Evolutionary conservation across 2,329 filamentous ascomycete species (phyloP).

Genomic region (Diaporthe vaccinii): DNA sequence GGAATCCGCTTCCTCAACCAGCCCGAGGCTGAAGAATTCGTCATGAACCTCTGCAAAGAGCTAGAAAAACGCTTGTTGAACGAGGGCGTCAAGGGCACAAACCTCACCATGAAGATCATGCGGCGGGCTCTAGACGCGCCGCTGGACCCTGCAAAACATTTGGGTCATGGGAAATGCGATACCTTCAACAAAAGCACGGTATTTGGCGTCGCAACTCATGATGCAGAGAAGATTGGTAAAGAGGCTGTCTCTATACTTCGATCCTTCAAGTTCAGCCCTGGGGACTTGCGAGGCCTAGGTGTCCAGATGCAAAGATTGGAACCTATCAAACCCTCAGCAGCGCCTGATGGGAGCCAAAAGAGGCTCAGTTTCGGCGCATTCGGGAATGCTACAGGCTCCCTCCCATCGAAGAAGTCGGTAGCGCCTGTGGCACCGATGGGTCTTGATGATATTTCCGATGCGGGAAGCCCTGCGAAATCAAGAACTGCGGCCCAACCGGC

Average conservation of each 20-base stretch:
- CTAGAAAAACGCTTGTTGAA: constrained; percentile 84
- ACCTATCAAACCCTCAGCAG: constrained; percentile 72
- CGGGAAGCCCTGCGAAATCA: constrained; percentile 52
- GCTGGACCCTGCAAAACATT: constrained; percentile 89
- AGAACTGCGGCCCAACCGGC: constrained; percentile 45
- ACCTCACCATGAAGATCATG: constrained; percentile 97
- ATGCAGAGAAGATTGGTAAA: constrained; percentile 77
- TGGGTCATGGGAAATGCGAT: constrained; percentile 96
- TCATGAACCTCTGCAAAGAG: constrained; percentile 87
- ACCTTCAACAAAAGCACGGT: constrained; percentile 89
- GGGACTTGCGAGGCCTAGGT: constrained; percentile 92
- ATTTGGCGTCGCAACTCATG: constrained; percentile 88
- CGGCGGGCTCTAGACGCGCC: constrained; percentile 87
- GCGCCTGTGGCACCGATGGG: constrained; percentile 42
- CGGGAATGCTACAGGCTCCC: constrained; percentile 49
- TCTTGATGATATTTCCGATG: constrained; percentile 67
- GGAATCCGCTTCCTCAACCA: constrained; percentile 95
- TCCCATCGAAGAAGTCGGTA: constrained; percentile 53
- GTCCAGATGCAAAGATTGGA: constrained; percentile 96
- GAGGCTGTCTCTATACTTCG: constrained; percentile 89
- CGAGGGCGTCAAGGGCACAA: constrained; percentile 87
- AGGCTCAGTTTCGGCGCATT: constrained; percentile 79
- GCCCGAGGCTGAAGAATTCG: constrained; percentile 92
- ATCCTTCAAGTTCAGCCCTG: constrained; percentile 86
- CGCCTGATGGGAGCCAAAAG: constrained; percentile 82